Percentiles rank a stretch among this genome's conserved stretches.
These are phyloP conservation scores for Erythrophleum fordii DNA, from an alignment of 306 rosid genomes.

Conservation along the genomic window DNA sequence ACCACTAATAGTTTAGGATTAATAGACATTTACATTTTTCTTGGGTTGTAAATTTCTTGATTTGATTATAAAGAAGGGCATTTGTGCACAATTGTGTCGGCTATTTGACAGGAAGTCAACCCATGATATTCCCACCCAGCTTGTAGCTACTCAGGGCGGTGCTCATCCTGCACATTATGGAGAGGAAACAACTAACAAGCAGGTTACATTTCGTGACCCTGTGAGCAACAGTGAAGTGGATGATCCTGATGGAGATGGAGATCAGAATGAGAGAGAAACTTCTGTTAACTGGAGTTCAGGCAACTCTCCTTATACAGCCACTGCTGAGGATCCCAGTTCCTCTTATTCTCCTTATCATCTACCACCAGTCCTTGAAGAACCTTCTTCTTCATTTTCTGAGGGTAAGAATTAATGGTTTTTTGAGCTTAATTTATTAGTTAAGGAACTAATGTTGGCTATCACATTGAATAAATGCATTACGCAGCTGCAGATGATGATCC, in stretches of 20 bases:
- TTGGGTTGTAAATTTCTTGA: neutral
- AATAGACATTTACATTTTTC: conserved; percentile 1
- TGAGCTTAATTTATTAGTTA: conserved; percentile 22
- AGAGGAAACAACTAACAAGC: conserved; percentile 74
- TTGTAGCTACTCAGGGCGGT: conserved; percentile 47
- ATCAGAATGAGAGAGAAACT: conserved; percentile 68
- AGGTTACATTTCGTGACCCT: conserved; percentile 86
- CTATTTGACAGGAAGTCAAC: conserved; percentile 57
- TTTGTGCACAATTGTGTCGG: conserved; percentile 44
- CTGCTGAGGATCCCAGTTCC: conserved; percentile 74
- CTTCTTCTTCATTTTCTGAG: conserved; percentile 95
- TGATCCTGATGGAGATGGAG: conserved; percentile 70
- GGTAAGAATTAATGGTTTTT: conserved; percentile 50
- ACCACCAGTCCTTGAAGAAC: conserved; percentile 90
- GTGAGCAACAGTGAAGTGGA: conserved; percentile 73
- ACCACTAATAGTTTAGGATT: conserved; percentile 13
- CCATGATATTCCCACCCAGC: conserved; percentile 49
- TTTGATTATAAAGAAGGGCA: conserved; percentile 20
- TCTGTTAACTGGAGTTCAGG: conserved; percentile 68
- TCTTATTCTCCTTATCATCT: conserved; percentile 72
- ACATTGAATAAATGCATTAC: conserved; percentile 40
- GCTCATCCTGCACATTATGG: conserved; percentile 51
- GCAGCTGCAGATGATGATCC: conserved; percentile 97
- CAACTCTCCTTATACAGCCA: conserved; percentile 65
- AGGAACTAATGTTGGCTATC: conserved; percentile 25